Evolutionary conservation across 1,284 basidiomycete species (phyloP), one percentile per base, ranked within the genome.

Genomic region (Neonothopanus nambi): DNA sequence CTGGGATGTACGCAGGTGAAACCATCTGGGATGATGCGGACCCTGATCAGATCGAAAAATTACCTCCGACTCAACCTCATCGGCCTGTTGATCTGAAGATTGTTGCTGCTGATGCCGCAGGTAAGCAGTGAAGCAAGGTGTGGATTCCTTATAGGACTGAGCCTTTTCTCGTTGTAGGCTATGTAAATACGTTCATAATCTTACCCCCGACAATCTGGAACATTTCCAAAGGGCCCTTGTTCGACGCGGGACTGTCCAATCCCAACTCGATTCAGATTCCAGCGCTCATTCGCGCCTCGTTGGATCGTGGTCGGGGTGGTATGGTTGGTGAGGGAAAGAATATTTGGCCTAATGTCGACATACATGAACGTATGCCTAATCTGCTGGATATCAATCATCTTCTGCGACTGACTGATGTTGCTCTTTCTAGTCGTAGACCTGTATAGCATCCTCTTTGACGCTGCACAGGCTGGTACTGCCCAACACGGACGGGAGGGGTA

Each of bases 121-220:
- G 71, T 68, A 45, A 15, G 61, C 52, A 44, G 3, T 28, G n/a
- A 13, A n/a, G n/a, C n/a, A 33, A 23, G n/a, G 18, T 21, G 21
- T 18, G 38, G 39, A n/a, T n/a, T 30, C n/a, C n/a, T 47, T 21
- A 26, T 1, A 21, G 3, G n/a, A 15, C 21, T 13, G 30, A 33
- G 30, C 13, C 30, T 24, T 24, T 44, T 24, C 13, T n/a, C 17
- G n/a, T n/a, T n/a, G n/a, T 43, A 77, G 77, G 78, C 8, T 79
- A 76, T 59, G 65, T 72, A 20, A 72, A 70, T 50, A 69, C 67
- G 1, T 76, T 78, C 56, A 71, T 80, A 26, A 56, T 80, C n/a
- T 44, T 76, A 8, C 79, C 79, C 7, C 68, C 70, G 3, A 75
- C 72, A 0, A 75, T 81, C 21, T 81, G 73, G 54, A 75, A 75